Evolutionary conservation across 495 filamentous ascomycete genomes (phyloP), one percentile per base, ranked within the genome.

Genomic region (Podospora appendiculata): DNA sequence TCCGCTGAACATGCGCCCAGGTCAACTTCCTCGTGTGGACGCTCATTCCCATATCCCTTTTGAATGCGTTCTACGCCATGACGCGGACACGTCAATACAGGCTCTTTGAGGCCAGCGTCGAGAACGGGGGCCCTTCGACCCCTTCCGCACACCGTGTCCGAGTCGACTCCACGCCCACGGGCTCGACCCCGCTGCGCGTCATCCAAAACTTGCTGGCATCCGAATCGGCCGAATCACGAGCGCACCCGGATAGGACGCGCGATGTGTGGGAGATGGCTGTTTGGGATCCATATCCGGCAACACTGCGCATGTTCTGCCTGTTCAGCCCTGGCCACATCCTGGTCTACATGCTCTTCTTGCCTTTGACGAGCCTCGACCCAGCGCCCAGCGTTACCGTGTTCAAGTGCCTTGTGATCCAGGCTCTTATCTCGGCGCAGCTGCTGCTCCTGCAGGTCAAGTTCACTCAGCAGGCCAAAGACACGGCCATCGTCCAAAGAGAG

Each of bases 231-330:
- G 81, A 89, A 50, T 80, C 84, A 46, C 82, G 90, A 62, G 84
- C 89, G 13, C 88, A 95, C 65, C 90, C 92, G 1, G 86, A 95
- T 72, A 79, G 82, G 41, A 80, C 83, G 18, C 78, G 85, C 4
- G 93, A 98, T 68, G 93, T 98, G 18, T 97, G 94, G 94, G 90
- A 98, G 69, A 65, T 98, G 48, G 79, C 84, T 0, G 79, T 97
- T 13, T 98, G 93, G 93, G 90, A 97, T 60, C 93, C 93, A 12
- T 75, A 87, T 32, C 89, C 93, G 8, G 75, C 95, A 38, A 88
- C 84, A 46, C 68, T 96, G 46, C 82, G 83, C 4, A 70, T 96
- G 4, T 93, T 97, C 63, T 94, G 87, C 57, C 72, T 93, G 44
- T 95, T 98, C 70, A 95, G 90, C 59, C 93, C 93, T 0, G 89